Evolutionary conservation across 768 basidiomycete species (phyloP).

Genomic region (Naematelia encephala): DNA sequence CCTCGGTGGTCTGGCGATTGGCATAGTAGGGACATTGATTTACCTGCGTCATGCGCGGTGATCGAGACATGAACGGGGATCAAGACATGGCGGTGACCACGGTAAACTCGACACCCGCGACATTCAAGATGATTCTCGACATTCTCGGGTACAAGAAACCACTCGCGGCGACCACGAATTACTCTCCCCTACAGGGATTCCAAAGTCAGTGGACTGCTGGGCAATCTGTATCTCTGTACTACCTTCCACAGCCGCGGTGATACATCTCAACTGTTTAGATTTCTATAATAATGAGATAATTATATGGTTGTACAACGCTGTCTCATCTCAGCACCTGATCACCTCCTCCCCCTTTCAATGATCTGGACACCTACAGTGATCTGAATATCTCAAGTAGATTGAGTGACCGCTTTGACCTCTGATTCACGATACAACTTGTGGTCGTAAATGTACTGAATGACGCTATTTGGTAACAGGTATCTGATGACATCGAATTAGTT

Average conservation of each 20-base stretch:
- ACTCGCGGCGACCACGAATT: too few species aligned
- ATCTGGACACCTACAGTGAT: too few species aligned
- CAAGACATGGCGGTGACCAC: too few species aligned
- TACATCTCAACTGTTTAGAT: background rate
- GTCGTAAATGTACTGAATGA: slow-evolving; percentile 91
- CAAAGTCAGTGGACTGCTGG: too few species aligned
- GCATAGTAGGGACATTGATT: background rate
- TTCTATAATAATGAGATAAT: background rate
- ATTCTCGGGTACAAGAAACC: too few species aligned
- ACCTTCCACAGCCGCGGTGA: background rate
- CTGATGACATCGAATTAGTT: slow-evolving; percentile 48
- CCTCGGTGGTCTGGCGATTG: background rate
- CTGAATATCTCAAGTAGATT: background rate
- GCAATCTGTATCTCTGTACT: too few species aligned
- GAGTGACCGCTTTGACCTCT: slow-evolving; percentile 24
- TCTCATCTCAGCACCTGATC: background rate
- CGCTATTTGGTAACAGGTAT: slow-evolving; percentile 84
- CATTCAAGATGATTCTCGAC: too few species aligned
- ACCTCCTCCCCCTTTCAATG: background rate
- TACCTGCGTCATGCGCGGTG: background rate
- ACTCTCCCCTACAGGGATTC: too few species aligned
- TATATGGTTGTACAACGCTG: background rate
- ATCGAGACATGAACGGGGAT: too few species aligned
- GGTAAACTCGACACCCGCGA: too few species aligned
- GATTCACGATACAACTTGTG: slow-evolving; percentile 57